Evolutionary conservation across 2,329 filamentous ascomycete genomes (phyloP).

Genomic region (Xylaria polymorpha): DNA sequence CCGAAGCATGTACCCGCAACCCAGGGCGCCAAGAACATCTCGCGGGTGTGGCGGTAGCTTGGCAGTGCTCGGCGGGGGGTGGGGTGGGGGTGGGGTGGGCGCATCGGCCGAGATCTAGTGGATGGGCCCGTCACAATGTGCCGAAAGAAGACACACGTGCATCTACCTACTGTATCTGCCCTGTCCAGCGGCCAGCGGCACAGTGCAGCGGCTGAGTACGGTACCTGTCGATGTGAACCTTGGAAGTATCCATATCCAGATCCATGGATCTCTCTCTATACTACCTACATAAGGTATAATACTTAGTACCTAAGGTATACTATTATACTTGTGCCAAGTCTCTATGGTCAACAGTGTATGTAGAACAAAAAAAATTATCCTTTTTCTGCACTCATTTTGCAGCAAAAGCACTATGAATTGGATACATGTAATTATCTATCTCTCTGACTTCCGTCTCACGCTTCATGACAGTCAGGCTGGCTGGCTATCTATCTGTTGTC

Average conservation of each 20-base stretch:
- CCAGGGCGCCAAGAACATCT: not conserved
- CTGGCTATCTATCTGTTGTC: too few relatives aligned
- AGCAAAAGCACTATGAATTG: not conserved
- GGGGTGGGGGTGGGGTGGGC: not conserved
- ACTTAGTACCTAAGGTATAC: too few relatives aligned
- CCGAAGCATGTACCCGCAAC: too few relatives aligned
- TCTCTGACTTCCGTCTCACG: not conserved
- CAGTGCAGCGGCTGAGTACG: too few relatives aligned
- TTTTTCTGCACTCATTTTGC: not conserved
- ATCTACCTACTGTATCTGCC: too few relatives aligned
- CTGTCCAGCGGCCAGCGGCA: not conserved
- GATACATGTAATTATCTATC: not conserved
- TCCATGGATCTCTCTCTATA: too few relatives aligned
- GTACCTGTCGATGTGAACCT: too few relatives aligned
- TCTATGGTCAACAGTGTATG: not conserved
- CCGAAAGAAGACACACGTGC: not conserved
- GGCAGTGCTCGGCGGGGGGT: not conserved
- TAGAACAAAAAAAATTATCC: not conserved
- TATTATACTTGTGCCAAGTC: not conserved
- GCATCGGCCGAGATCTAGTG: not conserved
- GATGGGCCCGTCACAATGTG: not conserved
- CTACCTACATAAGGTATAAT: too few relatives aligned
- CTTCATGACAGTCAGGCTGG: not conserved
- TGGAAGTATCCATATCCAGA: not conserved
- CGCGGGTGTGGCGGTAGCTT: not conserved